phyloP scores from a whole-genome alignment of 352 stramenopile species.

The Plasmopara halstedii region DNA sequence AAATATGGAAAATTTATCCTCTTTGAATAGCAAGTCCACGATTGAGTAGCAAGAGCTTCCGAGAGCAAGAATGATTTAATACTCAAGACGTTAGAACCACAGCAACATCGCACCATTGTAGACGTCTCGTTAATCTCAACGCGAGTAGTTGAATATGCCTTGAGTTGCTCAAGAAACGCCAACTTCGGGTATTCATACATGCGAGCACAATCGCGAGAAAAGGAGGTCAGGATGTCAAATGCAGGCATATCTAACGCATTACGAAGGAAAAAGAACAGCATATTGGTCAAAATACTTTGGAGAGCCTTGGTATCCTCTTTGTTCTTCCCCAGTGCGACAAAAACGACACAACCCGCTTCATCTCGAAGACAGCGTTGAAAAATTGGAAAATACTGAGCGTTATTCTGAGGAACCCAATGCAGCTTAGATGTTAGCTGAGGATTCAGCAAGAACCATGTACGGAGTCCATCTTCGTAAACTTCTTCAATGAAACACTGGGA shows the following conservation, averaged over 20 bases:
- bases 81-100: conserved; percentile 32
- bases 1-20: conserved; percentile 9
- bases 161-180: conserved; percentile 27
- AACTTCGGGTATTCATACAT: conserved; percentile 25
- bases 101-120: conserved; percentile 31
- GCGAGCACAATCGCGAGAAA: conserved; percentile 23
- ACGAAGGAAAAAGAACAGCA: conserved; percentile 49
- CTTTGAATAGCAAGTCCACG: conserved; percentile 12
- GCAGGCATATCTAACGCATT: conserved; percentile 14
- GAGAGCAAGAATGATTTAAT: conserved; percentile 9
- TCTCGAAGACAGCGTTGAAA: conserved; percentile 39
- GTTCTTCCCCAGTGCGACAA: conserved; percentile 28
- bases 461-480: conserved; percentile 29
- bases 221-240: conserved; percentile 24
- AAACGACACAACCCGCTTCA: conserved; percentile 29
- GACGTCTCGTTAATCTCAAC: conserved; percentile 9
- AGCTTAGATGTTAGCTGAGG: neutral
- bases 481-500: conserved; percentile 16
- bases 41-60: conserved; percentile 9
- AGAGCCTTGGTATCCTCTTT: conserved; percentile 13
- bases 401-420: conserved; percentile 28
- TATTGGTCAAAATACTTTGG: conserved; percentile 16
- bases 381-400: conserved; percentile 29
- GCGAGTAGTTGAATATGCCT: conserved; percentile 7
- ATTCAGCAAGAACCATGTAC: conserved; percentile 28